Conservation (phyloP, 495 filamentous ascomycete species). For the Letharia lupina region DNA sequence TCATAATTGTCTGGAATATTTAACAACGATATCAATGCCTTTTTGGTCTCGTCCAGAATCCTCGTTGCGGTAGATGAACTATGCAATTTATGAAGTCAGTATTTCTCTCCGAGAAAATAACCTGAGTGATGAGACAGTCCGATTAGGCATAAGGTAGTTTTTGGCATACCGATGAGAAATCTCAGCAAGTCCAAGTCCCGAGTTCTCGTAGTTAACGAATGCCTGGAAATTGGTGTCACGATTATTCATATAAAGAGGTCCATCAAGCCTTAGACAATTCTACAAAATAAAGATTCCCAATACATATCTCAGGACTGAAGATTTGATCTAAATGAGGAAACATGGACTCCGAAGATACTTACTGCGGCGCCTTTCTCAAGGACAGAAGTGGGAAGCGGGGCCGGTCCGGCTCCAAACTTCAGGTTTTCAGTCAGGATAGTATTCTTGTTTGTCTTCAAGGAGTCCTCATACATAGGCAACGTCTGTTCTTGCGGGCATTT, state of each 20-base stretch:
- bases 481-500: not conserved
- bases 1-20: constrained; percentile 74
- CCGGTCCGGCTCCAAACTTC: constrained; percentile 81
- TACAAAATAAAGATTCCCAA: too few species aligned
- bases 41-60: constrained; percentile 58
- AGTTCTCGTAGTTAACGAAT: constrained; percentile 72
- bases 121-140: not conserved
- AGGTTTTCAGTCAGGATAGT: constrained; percentile 28
- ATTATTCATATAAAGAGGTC: too few species aligned
- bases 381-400: constrained; percentile 63
- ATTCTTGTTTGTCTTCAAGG: constrained; percentile 54
- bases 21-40: constrained; percentile 54
- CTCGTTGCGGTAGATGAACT: constrained; percentile 65
- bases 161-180: constrained; percentile 56
- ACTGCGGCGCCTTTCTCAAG: constrained; percentile 55
- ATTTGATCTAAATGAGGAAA: too few species aligned
- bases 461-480: constrained; percentile 26
- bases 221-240: constrained; percentile 32
- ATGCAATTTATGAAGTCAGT: constrained; percentile 45
- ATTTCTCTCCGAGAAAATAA: not conserved
- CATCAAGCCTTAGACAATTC: too few species aligned
- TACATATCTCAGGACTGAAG: too few species aligned
- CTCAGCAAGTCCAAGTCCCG: constrained; percentile 72
- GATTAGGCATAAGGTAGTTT: not conserved
- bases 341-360: not conserved